These are phyloP conservation scores for Croton laevigatus DNA, from an alignment of 441 rosid genomes.

Conservation along the genomic window DNA sequence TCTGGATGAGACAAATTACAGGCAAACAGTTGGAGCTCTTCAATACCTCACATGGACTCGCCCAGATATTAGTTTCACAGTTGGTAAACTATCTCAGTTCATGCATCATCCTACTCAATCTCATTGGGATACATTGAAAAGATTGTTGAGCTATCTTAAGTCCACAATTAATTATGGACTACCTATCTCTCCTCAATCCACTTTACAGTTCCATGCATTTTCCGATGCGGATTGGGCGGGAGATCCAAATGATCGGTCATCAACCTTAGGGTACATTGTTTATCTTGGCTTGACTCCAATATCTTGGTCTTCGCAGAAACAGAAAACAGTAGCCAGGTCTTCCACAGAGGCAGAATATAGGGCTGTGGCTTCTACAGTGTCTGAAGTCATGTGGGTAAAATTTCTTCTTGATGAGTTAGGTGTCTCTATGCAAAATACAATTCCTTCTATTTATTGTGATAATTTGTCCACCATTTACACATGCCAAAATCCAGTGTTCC, in stretches of 20 bases:
- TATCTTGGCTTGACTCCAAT: not conserved
- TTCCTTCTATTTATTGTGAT: not conserved
- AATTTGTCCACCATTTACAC: not conserved
- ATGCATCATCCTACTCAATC: too few species aligned
- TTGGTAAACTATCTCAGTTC: too few species aligned
- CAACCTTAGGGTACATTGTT: not conserved
- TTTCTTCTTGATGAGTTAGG: not conserved
- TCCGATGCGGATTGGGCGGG: slow-evolving; percentile 5
- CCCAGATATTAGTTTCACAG: too few species aligned
- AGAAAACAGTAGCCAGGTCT: not conserved
- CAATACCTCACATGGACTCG: too few species aligned
- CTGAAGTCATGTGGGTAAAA: not conserved
- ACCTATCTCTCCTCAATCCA: too few species aligned
- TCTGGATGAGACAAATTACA: too few species aligned
- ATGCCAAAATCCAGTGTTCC: not conserved
- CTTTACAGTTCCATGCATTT: not conserved
- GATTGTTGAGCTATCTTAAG: too few species aligned
- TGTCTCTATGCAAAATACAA: accelerated
- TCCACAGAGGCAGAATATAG: not conserved
- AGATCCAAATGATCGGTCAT: not conserved
- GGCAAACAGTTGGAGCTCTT: too few species aligned
- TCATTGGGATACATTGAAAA: too few species aligned
- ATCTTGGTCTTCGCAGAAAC: not conserved
- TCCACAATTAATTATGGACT: too few species aligned
- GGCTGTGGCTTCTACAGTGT: not conserved